Conservation (phyloP, 495 filamentous ascomycete genomes). For the Penicillium malachiteum region DNA sequence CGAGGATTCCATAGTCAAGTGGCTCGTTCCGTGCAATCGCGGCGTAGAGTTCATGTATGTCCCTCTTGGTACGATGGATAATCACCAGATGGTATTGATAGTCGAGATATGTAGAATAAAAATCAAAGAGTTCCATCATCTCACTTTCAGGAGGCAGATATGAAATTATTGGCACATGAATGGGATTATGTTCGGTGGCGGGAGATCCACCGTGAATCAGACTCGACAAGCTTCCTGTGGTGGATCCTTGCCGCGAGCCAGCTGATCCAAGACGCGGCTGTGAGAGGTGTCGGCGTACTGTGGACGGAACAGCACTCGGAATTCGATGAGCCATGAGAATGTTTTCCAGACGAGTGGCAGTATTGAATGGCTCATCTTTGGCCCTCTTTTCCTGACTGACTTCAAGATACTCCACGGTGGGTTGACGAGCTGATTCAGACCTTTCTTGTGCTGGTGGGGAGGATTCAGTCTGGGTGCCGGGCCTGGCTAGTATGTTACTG, state of each 20-base stretch:
- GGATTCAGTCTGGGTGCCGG: neutral
- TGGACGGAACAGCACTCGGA: conserved; percentile 24
- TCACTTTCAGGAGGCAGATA: conserved; percentile 30
- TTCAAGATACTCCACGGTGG: too few species aligned
- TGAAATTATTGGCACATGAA: conserved; percentile 19
- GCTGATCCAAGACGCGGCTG: conserved; percentile 4
- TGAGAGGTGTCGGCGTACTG: conserved; percentile 16
- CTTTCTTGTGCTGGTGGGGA: too few species aligned
- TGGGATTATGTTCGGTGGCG: conserved; percentile 21
- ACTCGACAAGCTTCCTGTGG: neutral
- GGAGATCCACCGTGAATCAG: neutral
- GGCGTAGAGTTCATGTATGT: conserved; percentile 37
- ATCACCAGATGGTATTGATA: conserved; percentile 43
- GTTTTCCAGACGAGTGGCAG: conserved; percentile 38
- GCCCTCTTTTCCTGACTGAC: neutral
- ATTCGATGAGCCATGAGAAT: conserved; percentile 42
- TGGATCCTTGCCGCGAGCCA: neutral
- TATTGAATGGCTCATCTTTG: conserved; percentile 23
- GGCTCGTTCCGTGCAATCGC: conserved; percentile 10
- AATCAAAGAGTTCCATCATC: conserved; percentile 32
- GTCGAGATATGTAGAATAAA: conserved; percentile 35
- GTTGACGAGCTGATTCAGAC: too few species aligned
- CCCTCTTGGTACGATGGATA: conserved; percentile 18
- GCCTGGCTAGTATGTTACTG: neutral
- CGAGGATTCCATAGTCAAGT: conserved; percentile 25